Evolutionary conservation across 768 basidiomycete species (phyloP).

Genomic region (Boletus coccyginus): DNA sequence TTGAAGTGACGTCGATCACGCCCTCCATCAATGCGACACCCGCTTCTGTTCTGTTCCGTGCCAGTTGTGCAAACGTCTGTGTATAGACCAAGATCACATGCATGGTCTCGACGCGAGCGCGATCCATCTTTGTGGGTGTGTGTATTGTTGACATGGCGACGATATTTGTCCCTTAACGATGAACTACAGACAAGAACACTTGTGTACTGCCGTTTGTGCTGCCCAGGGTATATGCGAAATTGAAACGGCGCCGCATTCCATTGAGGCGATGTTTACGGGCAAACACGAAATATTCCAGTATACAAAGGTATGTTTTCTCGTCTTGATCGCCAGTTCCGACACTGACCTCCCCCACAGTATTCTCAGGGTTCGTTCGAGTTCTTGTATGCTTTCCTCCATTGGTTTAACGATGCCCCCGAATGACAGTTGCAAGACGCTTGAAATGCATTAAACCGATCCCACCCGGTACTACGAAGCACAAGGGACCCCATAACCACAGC

Average conservation of each 20-base stretch:
- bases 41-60: slow-evolving; percentile 53
- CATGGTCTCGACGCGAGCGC: slow-evolving; percentile 43
- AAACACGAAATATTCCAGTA: slow-evolving; percentile 60
- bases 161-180: background rate
- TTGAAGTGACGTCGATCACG: slow-evolving; percentile 44
- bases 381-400: background rate
- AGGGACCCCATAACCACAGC: slow-evolving; percentile 49
- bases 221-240: slow-evolving; percentile 55
- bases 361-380: slow-evolving; percentile 42
- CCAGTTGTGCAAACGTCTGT: slow-evolving; percentile 54
- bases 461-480: slow-evolving; percentile 39
- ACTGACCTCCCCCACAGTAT: slow-evolving; percentile 43
- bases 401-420: background rate
- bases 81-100: slow-evolving; percentile 46
- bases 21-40: slow-evolving; percentile 48
- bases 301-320: slow-evolving; percentile 46
- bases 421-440: slow-evolving; percentile 46
- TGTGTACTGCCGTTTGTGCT: slow-evolving; percentile 42
- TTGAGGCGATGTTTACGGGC: slow-evolving; percentile 62
- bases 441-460: slow-evolving; percentile 48
- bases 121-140: slow-evolving; percentile 58
- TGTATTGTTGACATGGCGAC: background rate
- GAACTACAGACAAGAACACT: slow-evolving; percentile 47
- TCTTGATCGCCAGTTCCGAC: background rate
- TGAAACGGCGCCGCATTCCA: slow-evolving; percentile 53